Base-by-base conservation (phyloP, 306 rosid species). In the Comarum palustre region DNA sequence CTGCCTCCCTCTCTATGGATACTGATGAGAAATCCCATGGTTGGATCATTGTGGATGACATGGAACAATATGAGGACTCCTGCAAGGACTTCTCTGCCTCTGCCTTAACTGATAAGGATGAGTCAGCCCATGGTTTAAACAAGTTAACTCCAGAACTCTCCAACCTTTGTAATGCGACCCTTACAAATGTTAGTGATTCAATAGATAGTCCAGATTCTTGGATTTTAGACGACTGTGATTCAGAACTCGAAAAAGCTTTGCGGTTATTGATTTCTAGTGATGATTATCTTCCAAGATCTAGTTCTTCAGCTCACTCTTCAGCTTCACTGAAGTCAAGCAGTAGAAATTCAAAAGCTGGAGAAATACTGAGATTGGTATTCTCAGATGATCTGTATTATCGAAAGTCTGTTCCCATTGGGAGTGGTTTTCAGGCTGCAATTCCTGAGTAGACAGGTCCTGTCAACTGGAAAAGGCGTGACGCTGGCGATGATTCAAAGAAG, bases 371-470 rank as follows among this genome's bases (percentile, higher is more conserved):
- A 39, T 69, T 47, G 34, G 60, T 69, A 55, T 32, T 73, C 59
- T 31, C 59, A 7, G 3, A 27, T 16, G 60, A 36, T 4, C 58
- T 52, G 51, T 46, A 19, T 43, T 39, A 20, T 57, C 36, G 10
- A 75, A 75, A 57, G 67, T 64, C 74, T 67, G 75, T 88, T 69
- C 90, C 92, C 0, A 58, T 78, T 65, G 85, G 88, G 51, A 73
- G 89, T 14, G 57, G 60, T 57, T 85, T 87, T 81, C 88, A 87
- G 80, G 88, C 82, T 16, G 71, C 70, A 38, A 15, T 83, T 76
- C 81, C 86, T 48, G 77, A 50, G 1, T 77, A 86, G 84, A 79
- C 63, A 74, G 68, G 47, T 7, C 45, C 10, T 24, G 17, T 63
- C 12, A 10, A 60, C 34, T 29, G 29, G 47, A 75, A 32, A 10